phyloP scores from a whole-genome alignment of 2,329 filamentous ascomycete genomes.

The Chaetomiaceae sp. region DNA sequence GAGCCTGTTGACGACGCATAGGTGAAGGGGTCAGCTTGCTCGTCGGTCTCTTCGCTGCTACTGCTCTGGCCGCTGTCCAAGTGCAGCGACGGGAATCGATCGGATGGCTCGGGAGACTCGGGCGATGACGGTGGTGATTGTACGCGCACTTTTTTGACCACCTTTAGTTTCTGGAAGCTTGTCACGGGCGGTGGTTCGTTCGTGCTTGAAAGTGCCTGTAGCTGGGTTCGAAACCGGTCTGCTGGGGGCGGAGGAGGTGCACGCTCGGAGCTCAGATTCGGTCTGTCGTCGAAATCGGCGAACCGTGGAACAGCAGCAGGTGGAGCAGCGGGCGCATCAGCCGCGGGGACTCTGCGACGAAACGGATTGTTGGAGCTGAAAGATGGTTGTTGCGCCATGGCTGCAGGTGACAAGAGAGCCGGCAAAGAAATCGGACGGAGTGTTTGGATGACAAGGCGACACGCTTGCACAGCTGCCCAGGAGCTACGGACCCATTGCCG shows the following conservation, averaged over 20 bases:
- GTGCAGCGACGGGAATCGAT: constrained; percentile 31
- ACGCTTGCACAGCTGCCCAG: constrained; percentile 1
- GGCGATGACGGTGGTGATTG: constrained; percentile 59
- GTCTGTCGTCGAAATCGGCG: constrained; percentile 13
- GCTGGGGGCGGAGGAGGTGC: constrained; percentile 28
- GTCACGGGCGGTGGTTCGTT: constrained; percentile 32
- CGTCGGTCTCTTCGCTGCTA: constrained; percentile 28
- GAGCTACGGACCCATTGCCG: constrained; percentile 12
- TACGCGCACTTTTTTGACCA: constrained; percentile 64
- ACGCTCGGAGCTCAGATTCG: constrained; percentile 10
- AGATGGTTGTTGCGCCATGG: constrained; percentile 34
- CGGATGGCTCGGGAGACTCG: constrained; percentile 42
- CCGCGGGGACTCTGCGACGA: constrained; percentile 39
- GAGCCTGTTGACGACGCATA: constrained; percentile 25
- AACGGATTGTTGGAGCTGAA: constrained; percentile 50
- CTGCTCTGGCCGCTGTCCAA: constrained; percentile 26
- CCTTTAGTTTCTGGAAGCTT: constrained; percentile 44
- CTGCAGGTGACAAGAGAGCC: constrained; percentile 5
- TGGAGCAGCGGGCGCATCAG: constrained; percentile 27
- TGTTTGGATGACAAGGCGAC: neutral
- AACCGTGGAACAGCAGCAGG: constrained; percentile 20
- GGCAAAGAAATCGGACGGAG: neutral
- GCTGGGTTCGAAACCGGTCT: constrained; percentile 31
- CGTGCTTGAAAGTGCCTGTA: constrained; percentile 31
- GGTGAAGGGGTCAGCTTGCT: constrained; percentile 33